phyloP scores from a whole-genome alignment of 83 land plant genomes.

The Picea mariana region DNA sequence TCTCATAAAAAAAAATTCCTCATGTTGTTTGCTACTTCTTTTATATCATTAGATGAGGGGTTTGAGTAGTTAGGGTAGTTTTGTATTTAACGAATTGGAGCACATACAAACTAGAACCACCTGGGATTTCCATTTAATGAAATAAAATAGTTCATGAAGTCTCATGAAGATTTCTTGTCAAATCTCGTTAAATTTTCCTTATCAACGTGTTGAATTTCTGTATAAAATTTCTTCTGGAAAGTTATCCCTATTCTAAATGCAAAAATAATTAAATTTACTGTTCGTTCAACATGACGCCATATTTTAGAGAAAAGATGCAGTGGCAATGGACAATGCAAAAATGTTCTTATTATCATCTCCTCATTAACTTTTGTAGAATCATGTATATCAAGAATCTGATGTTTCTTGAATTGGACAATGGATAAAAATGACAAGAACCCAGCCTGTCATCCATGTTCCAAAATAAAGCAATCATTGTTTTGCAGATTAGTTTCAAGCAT shows the following conservation, averaged over 20 bases:
- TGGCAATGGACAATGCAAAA: conserved; percentile 56
- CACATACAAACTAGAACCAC: no score
- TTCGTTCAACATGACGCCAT: conserved; percentile 70
- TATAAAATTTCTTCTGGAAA: no score
- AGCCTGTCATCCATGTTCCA: conserved; percentile 69
- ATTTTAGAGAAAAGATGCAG: conserved; percentile 51
- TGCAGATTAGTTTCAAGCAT: conserved; percentile 83
- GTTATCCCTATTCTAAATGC: conserved; percentile 36
- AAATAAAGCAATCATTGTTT: conserved; percentile 79
- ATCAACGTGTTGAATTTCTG: no score
- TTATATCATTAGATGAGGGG: no score
- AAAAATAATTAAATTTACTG: conserved; percentile 46
- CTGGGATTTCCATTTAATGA: no score
- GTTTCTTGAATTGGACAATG: background rate
- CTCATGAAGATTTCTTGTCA: no score
- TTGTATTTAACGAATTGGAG: no score
- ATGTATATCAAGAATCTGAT: background rate
- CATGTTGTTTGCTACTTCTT: no score
- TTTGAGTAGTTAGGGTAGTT: no score
- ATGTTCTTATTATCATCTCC: conserved; percentile 43
- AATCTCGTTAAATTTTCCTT: no score
- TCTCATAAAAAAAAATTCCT: no score
- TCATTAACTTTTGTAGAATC: conserved; percentile 30
- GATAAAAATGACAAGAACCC: conserved; percentile 48
- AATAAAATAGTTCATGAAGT: no score